phyloP scores from a whole-genome alignment of 2,329 filamentous ascomycete species.

The Paecilomyces niveus region DNA sequence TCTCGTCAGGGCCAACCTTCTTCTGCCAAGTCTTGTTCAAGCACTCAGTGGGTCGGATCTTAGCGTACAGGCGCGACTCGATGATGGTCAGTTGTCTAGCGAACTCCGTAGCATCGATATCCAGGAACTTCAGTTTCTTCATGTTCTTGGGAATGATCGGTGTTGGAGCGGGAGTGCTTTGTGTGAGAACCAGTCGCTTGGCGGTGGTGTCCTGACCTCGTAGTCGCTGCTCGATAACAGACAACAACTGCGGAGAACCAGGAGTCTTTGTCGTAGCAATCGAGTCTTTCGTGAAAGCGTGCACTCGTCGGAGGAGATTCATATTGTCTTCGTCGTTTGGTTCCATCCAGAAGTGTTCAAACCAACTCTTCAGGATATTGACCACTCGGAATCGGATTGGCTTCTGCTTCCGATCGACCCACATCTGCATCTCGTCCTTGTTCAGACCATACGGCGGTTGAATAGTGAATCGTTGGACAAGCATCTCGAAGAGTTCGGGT shows the following conservation, averaged over 20 bases:
- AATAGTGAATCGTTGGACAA: conserved; percentile 86
- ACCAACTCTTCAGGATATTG: conserved; percentile 97
- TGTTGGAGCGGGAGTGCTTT: conserved; percentile 72
- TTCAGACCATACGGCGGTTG: conserved; percentile 80
- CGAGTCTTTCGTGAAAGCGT: conserved; percentile 83
- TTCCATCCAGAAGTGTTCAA: conserved; percentile 99
- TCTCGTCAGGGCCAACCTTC: conserved; percentile 66
- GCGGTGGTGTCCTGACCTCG: conserved; percentile 80
- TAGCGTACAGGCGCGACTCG: conserved; percentile 87
- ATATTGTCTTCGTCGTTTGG: conserved; percentile 78
- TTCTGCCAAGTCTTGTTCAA: conserved; percentile 99
- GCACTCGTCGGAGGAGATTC: conserved; percentile 79
- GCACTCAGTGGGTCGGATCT: conserved; percentile 93
- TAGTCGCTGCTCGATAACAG: conserved; percentile 79
- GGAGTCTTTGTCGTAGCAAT: conserved; percentile 92
- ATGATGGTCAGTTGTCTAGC: conserved; percentile 97
- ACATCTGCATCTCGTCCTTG: conserved; percentile 69
- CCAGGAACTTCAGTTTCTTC: conserved; percentile 98
- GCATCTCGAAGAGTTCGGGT: conserved; percentile 81
- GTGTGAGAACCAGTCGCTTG: conserved; percentile 78
- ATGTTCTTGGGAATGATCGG: conserved; percentile 98
- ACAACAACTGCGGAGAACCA: conserved; percentile 75
- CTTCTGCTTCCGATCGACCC: conserved; percentile 93
- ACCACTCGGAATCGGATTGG: conserved; percentile 92
- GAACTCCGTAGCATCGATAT: conserved; percentile 93